phyloP scores from a whole-genome alignment of 441 rosid species.

The Eutrema salsugineum region DNA sequence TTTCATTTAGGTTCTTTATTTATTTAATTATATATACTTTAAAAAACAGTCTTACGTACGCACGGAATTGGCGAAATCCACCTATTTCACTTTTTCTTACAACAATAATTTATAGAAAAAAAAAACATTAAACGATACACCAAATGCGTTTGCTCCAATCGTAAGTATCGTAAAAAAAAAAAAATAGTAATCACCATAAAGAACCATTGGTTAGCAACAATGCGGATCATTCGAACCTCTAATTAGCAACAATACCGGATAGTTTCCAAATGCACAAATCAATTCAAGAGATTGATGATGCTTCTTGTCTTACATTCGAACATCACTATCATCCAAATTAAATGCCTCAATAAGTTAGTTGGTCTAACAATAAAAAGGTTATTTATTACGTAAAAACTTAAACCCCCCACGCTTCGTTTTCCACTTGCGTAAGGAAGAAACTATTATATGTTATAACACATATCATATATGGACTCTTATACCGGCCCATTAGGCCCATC shows the following conservation, averaged over 20 bases:
- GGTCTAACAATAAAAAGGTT: slow-evolving; percentile 14
- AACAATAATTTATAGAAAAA: background rate
- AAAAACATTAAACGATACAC: background rate
- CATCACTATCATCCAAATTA: slow-evolving; percentile 21
- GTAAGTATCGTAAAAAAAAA: background rate
- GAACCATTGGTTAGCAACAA: background rate
- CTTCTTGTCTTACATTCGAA: background rate
- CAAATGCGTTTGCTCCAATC: background rate
- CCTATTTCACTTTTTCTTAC: background rate
- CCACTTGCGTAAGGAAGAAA: background rate
- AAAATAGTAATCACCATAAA: background rate
- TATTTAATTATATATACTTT: background rate
- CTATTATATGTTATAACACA: too few species aligned
- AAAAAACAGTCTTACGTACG: background rate
- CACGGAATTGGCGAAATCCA: background rate
- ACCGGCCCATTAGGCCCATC: too few species aligned
- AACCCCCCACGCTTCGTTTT: slow-evolving; percentile 21
- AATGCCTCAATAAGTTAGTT: slow-evolving; percentile 20
- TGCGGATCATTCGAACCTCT: background rate
- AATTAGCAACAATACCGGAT: background rate
- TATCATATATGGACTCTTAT: too few species aligned
- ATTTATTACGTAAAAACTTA: background rate
- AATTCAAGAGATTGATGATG: background rate
- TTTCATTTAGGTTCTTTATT: background rate
- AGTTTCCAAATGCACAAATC: background rate